phyloP scores from a whole-genome alignment of 2,329 filamentous ascomycete species.

The Ophiocordyceps australis region DNA sequence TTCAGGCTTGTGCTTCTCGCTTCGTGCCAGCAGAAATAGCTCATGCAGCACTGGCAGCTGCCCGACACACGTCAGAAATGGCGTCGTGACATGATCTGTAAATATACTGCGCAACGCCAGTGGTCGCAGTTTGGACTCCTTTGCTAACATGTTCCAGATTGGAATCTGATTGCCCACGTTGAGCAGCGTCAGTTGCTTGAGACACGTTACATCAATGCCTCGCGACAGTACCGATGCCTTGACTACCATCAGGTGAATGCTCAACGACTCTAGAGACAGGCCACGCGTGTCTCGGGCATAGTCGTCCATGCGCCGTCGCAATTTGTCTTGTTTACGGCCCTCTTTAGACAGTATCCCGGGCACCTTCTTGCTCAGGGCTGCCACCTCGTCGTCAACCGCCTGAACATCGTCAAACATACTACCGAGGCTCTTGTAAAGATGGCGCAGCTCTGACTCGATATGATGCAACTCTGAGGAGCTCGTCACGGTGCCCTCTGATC shows the following conservation, averaged over 20 bases:
- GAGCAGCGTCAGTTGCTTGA: conserved; percentile 40
- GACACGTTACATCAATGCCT: conserved; percentile 34
- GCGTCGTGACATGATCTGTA: conserved; percentile 40
- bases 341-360: conserved; percentile 6
- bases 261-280: conserved; percentile 32
- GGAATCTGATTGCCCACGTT: conserved; percentile 43
- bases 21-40: conserved; percentile 39
- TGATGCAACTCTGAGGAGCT: conserved; percentile 12
- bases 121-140: conserved; percentile 30
- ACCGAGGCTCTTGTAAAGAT: conserved; percentile 2
- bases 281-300: conserved; percentile 42
- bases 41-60: conserved; percentile 36
- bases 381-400: conserved; percentile 3
- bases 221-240: conserved; percentile 36
- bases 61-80: conserved; percentile 34
- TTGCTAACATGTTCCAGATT: conserved; percentile 38
- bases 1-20: conserved; percentile 29
- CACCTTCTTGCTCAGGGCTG: conserved; percentile 10
- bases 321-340: conserved; percentile 3
- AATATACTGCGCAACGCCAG: conserved; percentile 38
- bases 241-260: conserved; percentile 39
- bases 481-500: conserved; percentile 6
- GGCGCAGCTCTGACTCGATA: conserved; percentile 16
- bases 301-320: conserved; percentile 18
- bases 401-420: conserved; percentile 4